Percentiles rank a stretch among this genome's conserved stretches.
Evolutionary conservation across 2,329 filamentous ascomycete species (phyloP).

Genomic region (Fusarium protoensiforme): DNA sequence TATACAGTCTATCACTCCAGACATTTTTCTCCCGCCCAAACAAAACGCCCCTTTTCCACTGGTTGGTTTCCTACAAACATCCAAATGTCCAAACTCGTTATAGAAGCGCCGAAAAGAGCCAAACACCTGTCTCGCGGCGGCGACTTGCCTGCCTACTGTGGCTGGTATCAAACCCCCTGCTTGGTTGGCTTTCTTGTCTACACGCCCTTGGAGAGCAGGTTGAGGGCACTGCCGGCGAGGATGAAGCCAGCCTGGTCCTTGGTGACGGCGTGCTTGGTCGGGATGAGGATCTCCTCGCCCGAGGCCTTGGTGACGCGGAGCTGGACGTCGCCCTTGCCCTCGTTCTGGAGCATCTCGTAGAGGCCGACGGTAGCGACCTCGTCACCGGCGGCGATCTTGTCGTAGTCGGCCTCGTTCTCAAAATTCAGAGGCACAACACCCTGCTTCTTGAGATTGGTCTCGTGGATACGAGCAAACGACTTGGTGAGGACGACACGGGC

Average conservation of each 20-base stretch:
- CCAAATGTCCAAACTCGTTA: slow-evolving; percentile 19
- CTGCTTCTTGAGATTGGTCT: slow-evolving; percentile 97
- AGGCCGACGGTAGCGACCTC: slow-evolving; percentile 84
- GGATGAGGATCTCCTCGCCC: slow-evolving; percentile 75
- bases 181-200: slow-evolving; percentile 22
- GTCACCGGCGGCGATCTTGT: slow-evolving; percentile 84
- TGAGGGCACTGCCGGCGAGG: slow-evolving; percentile 91
- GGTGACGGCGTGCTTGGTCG: slow-evolving; percentile 88
- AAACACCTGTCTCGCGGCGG: not conserved
- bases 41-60: slow-evolving; percentile 37
- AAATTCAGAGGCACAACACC: slow-evolving; percentile 96
- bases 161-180: not conserved
- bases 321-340: slow-evolving; percentile 81
- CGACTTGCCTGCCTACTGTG: not conserved
- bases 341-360: slow-evolving; percentile 80
- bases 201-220: slow-evolving; percentile 77
- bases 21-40: slow-evolving; percentile 37
- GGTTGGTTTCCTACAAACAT: slow-evolving; percentile 15
- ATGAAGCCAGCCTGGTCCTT: slow-evolving; percentile 93
- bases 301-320: slow-evolving; percentile 71
- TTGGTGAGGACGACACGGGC: slow-evolving; percentile 86
- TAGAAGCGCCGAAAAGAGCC: slow-evolving; percentile 7
- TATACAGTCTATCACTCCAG: slow-evolving; percentile 42
- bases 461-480: slow-evolving; percentile 91
- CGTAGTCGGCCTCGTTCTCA: slow-evolving; percentile 87